Evolutionary conservation across 176 grass and related monocot species (phyloP).

Genomic region (Hsuehochloa calcarea): DNA sequence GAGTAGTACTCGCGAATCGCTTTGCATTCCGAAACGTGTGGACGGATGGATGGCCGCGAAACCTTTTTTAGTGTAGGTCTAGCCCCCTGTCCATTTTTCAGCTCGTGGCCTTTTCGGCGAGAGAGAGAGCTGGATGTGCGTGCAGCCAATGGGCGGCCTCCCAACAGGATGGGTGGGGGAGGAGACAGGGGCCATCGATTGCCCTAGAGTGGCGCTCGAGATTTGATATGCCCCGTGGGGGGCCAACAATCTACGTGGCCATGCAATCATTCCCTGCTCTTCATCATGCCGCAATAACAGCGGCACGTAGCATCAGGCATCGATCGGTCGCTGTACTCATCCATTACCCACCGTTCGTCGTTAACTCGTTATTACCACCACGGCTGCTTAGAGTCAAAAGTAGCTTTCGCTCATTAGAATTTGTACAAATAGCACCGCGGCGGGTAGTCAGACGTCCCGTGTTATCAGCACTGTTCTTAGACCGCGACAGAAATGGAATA

Average conservation of each 20-base stretch:
- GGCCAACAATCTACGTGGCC: neutral
- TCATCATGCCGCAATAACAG: constrained; percentile 31
- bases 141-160: neutral
- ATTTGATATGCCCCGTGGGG: neutral
- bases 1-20: neutral
- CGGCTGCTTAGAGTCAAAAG: no score
- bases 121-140: neutral
- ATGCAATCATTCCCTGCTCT: neutral
- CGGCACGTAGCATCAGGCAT: neutral
- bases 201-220: neutral
- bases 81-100: neutral
- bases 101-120: neutral
- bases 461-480: no score
- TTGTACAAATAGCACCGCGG: no score
- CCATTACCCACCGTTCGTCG: no score
- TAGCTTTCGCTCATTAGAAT: no score
- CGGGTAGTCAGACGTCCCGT: no score
- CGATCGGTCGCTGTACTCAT: neutral
- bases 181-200: neutral
- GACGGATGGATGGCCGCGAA: neutral
- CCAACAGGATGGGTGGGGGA: neutral
- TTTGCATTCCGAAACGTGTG: neutral
- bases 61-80: neutral
- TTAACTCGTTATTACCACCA: no score
- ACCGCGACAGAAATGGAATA: no score